Base-by-base conservation (phyloP, 495 filamentous ascomycete genomes). In the Penicillium cosmopolitanum region DNA sequence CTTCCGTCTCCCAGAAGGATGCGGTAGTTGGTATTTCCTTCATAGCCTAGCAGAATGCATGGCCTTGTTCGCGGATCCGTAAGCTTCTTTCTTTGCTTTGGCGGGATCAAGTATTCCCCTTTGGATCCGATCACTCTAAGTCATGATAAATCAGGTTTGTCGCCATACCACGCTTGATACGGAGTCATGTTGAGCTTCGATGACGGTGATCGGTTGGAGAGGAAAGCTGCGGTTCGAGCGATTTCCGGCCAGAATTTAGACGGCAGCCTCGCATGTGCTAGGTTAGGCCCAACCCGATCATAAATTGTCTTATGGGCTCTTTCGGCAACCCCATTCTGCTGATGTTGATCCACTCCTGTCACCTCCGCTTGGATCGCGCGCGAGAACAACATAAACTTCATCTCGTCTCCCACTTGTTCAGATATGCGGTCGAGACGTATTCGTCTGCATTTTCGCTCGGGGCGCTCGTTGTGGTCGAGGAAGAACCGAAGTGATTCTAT, bases 301-400 rank as follows among this genome's bases (percentile, higher is more conserved):
- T 60, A 66, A 12, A 60, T n/a, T n/a, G n/a, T n/a, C n/a, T n/a
- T n/a, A n/a, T n/a, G n/a, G n/a, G n/a, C n/a, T n/a, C n/a, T n/a
- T 68, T 69, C 66, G 31, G 63, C 60, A 57, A 63, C 57, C 19
- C 63, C 63, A 56, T 69, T 69, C 51, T 69, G 56, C 44, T 69
- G 50, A 38, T 66, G 53, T 53, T 69, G 53, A 33, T 66, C 60
- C 1, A 61, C 50, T 28, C 47, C 60, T 53, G 56, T 66, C 2
- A 57, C 53, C 51, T 68, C 58, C 5, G 55, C 57, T 38, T 59
- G 43, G 40, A 68, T 68, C 52, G 42, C 63, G n/a, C 54, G 47
- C 16, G 58, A 58, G 56, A 59, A 65, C 50, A 62, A 33, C 2
- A 55, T 51, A 21, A 67, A 65, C 42, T 65, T 61, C 57, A 67